Evolutionary conservation across 176 grass and related monocot species (phyloP), one percentile per base, ranked within the genome.

Genomic region (Ensete ventricosum): DNA sequence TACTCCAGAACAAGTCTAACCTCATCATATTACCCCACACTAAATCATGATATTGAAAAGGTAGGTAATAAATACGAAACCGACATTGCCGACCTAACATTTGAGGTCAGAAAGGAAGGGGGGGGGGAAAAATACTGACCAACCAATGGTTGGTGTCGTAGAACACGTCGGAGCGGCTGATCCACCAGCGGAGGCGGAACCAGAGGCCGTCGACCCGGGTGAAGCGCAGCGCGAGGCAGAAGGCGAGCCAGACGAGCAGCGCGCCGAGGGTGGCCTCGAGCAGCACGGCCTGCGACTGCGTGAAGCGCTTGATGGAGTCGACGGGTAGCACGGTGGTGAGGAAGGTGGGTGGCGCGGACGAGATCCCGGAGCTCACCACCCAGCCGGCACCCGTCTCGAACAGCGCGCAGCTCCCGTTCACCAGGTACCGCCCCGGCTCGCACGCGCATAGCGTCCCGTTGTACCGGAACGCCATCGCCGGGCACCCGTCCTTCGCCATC

Each of bases 261-360:
- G 73, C 16, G 48, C 82, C 68, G 66, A 90, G 73, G 25, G 88
- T 81, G 29, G 23, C 24, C 83, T 90, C 81, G 51, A 98, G 90
- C 66, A 98, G 83, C 21, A 98, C 73, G 70, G 94, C 94, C 90
- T 98, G 94, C 73, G 88, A 93, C 86, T 92, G 90, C 26, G 94
- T 98, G 84, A 98, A 79, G 76, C 84, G 83, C 79, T 84, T 81
- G 52, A 98, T 74, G 85, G 66, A 85, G 62, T 98, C 94, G 69
- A 98, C 25, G 11, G 85, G 82, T 73, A 91, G 79, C 19, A 98
- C 85, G 0, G 86, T 87, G 34, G 80, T 72, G 2, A 98, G 90
- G 74, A 93, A 89, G 84, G 85, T 88, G 53, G 90, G 82, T 75
- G 85, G n/a, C 67, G 75, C 34, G 34, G 34, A 3, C 79, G 72